These are phyloP conservation scores for Vigna unguiculata DNA, from an alignment of 306 rosid genomes.

Conservation along the genomic window DNA sequence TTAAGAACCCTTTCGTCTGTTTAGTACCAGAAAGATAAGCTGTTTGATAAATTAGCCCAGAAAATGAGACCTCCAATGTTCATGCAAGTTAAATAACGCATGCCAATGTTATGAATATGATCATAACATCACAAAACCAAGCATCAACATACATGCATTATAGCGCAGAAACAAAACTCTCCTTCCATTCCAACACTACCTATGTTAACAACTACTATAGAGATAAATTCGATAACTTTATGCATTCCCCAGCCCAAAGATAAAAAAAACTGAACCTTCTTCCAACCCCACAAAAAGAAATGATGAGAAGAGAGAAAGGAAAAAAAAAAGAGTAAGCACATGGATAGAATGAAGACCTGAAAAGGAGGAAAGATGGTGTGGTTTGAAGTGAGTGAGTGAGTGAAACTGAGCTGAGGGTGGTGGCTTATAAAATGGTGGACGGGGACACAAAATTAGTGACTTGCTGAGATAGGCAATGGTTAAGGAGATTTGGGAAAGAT, in stretches of 20 bases:
- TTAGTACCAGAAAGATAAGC: not conserved
- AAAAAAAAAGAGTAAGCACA: not conserved
- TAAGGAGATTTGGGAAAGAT: conserved; percentile 5
- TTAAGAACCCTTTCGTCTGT: not conserved
- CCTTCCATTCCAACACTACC: conserved; percentile 9
- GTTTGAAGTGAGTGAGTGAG: conserved; percentile 32
- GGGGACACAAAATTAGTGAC: not conserved
- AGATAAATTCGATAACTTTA: not conserved
- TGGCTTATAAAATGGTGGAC: conserved; percentile 13
- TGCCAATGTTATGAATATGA: not conserved
- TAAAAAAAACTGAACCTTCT: not conserved
- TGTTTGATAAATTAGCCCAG: not conserved
- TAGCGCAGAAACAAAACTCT: conserved; percentile 17
- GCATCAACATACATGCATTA: conserved; percentile 5
- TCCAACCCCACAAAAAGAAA: conserved; percentile 10
- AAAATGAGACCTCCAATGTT: conserved; percentile 1
- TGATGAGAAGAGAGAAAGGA: not conserved
- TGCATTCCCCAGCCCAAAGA: not conserved
- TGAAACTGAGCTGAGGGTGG: conserved; percentile 31
- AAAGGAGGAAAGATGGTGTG: conserved; percentile 19
- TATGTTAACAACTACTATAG: not conserved
- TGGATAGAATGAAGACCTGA: conserved; percentile 40
- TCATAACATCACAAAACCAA: not conserved
- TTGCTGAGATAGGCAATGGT: conserved; percentile 41
- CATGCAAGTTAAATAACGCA: not conserved